Evolutionary conservation across 75 land plant species (phyloP), one percentile per base, ranked within the genome.

Genomic region (Pinus albicaulis): DNA sequence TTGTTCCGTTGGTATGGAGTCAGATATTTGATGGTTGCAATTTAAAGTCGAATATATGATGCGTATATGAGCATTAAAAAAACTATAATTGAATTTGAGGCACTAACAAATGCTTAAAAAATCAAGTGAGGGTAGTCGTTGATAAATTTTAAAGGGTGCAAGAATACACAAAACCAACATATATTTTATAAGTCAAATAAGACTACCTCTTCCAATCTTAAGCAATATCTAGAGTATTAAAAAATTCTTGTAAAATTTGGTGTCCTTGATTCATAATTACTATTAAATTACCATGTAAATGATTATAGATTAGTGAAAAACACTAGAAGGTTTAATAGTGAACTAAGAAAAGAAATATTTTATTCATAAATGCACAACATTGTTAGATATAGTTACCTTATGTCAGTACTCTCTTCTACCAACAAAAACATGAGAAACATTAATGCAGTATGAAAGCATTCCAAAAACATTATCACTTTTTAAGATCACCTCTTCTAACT

Each of bases 41-140:
- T 31, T 31, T 31, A 31, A 31, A 31, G 1, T 31, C 31, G 2
- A 31, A 31, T 31, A 31, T 31, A 1, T 2, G 2, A 31, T 2
- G 31, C 2, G 31, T 31, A 31, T 1, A 31, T 31, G 31, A 31
- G 31, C 31, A 31, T 31, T 0, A 28, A 28, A 28, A 28, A 28
- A 28, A 28, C n/a, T n/a, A 28, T 0, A 1, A 28, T 28, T 28
- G 2, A 31, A 31, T 31, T 2, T 83, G 4, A 86, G 80, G 60
- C 86, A 86, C 65, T 83, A 86, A 55, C 88, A 85, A 38, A 86
- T 83, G 72, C 85, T 86, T 57, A 86, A 69, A 58, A 83, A 86
- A 64, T 86, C 88, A 1, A 86, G 88, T 55, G 87, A 80, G 17
- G 57, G 86, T 0, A 83, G 82, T 19, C 52, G 1, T 59, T 57